Conservation (phyloP, 2,329 filamentous ascomycete genomes). For the Neoarthrinium moseri region DNA sequence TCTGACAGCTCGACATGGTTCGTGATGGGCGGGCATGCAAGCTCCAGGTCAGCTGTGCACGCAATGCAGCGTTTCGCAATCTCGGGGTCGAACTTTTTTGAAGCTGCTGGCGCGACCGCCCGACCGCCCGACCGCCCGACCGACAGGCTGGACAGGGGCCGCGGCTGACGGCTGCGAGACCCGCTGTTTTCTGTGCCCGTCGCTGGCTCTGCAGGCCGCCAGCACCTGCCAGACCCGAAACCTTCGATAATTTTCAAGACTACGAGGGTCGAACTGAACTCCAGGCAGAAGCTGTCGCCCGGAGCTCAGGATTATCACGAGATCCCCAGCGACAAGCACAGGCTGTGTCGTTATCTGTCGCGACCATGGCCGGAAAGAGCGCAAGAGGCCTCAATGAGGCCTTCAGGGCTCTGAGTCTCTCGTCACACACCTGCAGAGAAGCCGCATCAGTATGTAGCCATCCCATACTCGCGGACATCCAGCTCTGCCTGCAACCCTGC, state of each 20-base stretch:
- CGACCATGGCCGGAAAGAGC: slow-evolving; percentile 46
- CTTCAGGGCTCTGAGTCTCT: slow-evolving; percentile 47
- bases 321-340: too few species aligned
- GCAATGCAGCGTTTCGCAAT: neutral
- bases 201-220: neutral
- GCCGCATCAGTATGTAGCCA: slow-evolving; percentile 27
- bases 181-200: neutral
- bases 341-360: neutral
- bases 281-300: too few species aligned
- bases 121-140: too few species aligned
- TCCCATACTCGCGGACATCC: slow-evolving; percentile 13
- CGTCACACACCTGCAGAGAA: slow-evolving; percentile 39
- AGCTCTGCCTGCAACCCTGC: neutral
- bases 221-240: slow-evolving; percentile 5
- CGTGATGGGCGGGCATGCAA: slow-evolving; percentile 6
- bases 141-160: too few species aligned
- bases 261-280: neutral
- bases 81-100: slow-evolving; percentile 11
- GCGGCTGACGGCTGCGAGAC: neutral
- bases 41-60: neutral
- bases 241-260: slow-evolving; percentile 25
- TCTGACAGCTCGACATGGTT: slow-evolving; percentile 60
- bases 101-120: slow-evolving; percentile 7
- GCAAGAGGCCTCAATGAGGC: slow-evolving; percentile 52
- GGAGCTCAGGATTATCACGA: too few species aligned